Base-by-base conservation (phyloP, 2,329 filamentous ascomycete species). In the Aurifilum marmelostoma region DNA sequence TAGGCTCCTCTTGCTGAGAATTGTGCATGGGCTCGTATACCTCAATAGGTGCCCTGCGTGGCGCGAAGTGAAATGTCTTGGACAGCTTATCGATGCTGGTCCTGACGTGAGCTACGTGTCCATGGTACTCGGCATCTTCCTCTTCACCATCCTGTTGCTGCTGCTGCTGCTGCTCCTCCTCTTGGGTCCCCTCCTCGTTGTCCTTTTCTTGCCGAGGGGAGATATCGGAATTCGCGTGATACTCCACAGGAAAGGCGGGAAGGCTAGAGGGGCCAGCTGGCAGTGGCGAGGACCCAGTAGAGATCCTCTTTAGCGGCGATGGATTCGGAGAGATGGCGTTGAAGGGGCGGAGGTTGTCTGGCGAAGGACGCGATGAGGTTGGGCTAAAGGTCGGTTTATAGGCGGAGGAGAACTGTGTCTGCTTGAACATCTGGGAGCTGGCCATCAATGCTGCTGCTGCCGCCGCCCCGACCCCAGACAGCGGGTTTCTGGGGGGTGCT, bases 281-380 rank as follows among this genome's bases (percentile, higher is more conserved):
- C 14, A 80, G 79, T 2, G 85, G 83, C 0, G 83, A 85, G 0
- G 83, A 83, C 39, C 82, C 79, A 63, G 84, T 79, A 21, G 81
- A 80, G 34, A 83, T 81, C 47, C 83, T 79, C 73, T 86, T 87
- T 1, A 87, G 74, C 0, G 86, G 85, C 1, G 86, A 88, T 0
- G 79, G 76, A 58, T 83, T 83, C 0, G 84, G 80, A 2, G 85
- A 86, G 4, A 84, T 82, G 0, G 79, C 77, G 64, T 84, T 80
- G 32, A 79, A 75, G 18, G 50, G 56, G 18, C 73, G 73, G 14
- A 85, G 81, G 4, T 83, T 73, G 56, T 82, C 78, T 0, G 86
- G 86, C 1, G 87, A 89, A 0, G 87, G 87, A 14, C 86, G 80
- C 1, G 86, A 88, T 1, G 85, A 88, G 0, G 86, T 88, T 27